A percentile compares a stretch with the other conserved stretches of the same genome.
Evolutionary conservation across 768 basidiomycete genomes (phyloP).

Genomic region (Lyophyllum shimeji): DNA sequence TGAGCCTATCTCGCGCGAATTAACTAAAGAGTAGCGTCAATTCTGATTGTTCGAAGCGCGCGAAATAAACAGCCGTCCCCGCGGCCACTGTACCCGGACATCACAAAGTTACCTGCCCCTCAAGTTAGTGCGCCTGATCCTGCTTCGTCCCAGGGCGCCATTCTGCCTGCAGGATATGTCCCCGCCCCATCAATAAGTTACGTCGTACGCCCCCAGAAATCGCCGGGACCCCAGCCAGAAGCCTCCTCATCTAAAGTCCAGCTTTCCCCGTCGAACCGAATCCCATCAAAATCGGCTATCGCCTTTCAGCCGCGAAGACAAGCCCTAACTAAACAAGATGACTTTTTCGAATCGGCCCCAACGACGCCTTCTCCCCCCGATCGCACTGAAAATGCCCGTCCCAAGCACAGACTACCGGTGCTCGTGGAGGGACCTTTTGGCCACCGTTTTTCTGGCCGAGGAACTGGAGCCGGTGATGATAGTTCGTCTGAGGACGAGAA

Average conservation of each 20-base stretch:
- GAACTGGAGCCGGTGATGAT: neutral
- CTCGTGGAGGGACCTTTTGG: slow-evolving; percentile 31
- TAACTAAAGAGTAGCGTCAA: neutral
- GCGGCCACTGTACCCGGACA: slow-evolving; percentile 7
- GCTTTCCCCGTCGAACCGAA: slow-evolving; percentile 4
- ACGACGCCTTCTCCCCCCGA: slow-evolving; percentile 5
- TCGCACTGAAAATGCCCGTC: neutral
- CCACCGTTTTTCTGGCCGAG: slow-evolving; percentile 19
- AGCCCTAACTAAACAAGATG: slow-evolving; percentile 6
- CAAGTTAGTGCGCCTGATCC: neutral
- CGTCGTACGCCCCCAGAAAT: neutral
- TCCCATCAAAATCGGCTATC: neutral
- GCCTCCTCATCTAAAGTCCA: slow-evolving; percentile 16
- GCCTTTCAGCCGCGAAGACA: slow-evolving; percentile 1
- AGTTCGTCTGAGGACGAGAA: slow-evolving; percentile 15
- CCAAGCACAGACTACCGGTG: slow-evolving; percentile 10
- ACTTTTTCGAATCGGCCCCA: slow-evolving; percentile 11
- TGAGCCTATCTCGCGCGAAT: neutral
- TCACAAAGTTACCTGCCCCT: slow-evolving; percentile 7
- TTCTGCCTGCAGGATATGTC: neutral
- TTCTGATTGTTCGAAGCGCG: neutral
- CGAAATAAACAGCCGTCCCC: neutral
- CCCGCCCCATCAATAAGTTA: neutral
- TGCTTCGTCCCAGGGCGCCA: neutral
- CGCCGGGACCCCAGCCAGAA: slow-evolving; percentile 9